Evolutionary conservation across 176 grass and related monocot species (phyloP), one percentile per base, ranked within the genome.

Genomic region (Oryza officinalis): DNA sequence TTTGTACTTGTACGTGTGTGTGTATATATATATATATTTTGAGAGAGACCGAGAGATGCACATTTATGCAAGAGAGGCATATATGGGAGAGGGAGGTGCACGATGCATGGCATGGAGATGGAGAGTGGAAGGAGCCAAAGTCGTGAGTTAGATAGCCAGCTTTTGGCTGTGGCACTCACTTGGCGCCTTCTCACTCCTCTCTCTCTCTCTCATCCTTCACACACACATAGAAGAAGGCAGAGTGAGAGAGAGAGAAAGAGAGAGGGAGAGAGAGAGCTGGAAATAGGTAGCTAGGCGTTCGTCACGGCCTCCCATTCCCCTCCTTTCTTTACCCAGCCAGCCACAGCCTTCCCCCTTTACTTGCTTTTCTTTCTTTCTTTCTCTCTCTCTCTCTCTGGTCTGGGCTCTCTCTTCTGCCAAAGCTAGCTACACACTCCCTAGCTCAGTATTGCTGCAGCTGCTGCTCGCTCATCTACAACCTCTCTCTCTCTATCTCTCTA

Each of bases 81-180:
- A 25, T 57, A 22, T 57, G 18, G 52, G 57, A 61, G 20, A 61
- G 20, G 57, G 49, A 20, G 57, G 14, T 17, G 47, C 47, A 50
- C 47, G 22, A 22, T 8, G 50, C 17, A 72, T 20, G 43, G 22
- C 20, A 7, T 17, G 28, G 74, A 46, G 76, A 38, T 77, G 71
- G 17, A 20, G 52, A 54, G 47, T 22, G 60, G 59, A 84, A 74
- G 75, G 27, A 63, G 80, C 80, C 84, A 90, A 87, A 90, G 63
- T 86, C 28, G 31, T 69, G 88, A 90, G 83, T 90, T 84, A 30
- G 80, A 67, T 43, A 65, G 5, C 43, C 89, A 88, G 89, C 89
- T 91, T 91, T 91, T 81, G 81, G 85, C 71, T 88, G 89, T 73
- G 85, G 81, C 81, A 73, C 88, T 90, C 80, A 90, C 88, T 90